Base-by-base conservation (phyloP, 2,329 filamentous ascomycete genomes). In the Macrophomina tecta region DNA sequence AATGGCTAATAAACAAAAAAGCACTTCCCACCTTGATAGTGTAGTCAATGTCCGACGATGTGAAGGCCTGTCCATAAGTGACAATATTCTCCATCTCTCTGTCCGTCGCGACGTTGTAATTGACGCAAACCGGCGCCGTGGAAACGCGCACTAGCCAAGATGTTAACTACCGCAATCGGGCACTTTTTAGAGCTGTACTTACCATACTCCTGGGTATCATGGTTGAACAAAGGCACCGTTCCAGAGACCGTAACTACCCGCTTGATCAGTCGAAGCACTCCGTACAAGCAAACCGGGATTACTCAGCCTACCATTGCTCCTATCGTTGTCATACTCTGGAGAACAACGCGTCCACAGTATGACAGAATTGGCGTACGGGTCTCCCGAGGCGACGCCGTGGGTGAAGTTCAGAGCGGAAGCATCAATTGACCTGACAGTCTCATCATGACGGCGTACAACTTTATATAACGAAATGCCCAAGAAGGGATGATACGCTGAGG, bases 41-140 rank as follows among this genome's bases (percentile, higher is more conserved):
- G 73, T 88, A 92, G 73, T 92, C 90, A 63, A 92, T 86, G 73
- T 92, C 90, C 0, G 86, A 89, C 32, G 85, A 90, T 0, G 90
- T 92, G 73, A 89, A 91, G 1, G 84, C 88, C n/a, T 79, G 84
- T 3, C 90, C 90, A 1, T 79, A 80, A 53, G 83, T 80, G 4
- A 86, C 84, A 8, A 85, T 78, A 1, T 80, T 71, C 5, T 78
- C 75, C 52, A 85, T 81, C 38, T 78, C 76, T 48, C 80, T 71
- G 70, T 84, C 82, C 30, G 78, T 77, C 6, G 82, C 81, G 23
- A 91, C 84, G 67, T 83, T 84, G 82, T 86, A 92, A 45, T 88
- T 81, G 1, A 91, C 83, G 70, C 90, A 92, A 46, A 91, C 82
- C 0, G 89, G 88, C 11, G 86, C 81, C 55, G 82, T 84, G n/a